Evolutionary conservation across 2,329 filamentous ascomycete genomes (phyloP).

Genomic region (Botryotinia globosa): DNA sequence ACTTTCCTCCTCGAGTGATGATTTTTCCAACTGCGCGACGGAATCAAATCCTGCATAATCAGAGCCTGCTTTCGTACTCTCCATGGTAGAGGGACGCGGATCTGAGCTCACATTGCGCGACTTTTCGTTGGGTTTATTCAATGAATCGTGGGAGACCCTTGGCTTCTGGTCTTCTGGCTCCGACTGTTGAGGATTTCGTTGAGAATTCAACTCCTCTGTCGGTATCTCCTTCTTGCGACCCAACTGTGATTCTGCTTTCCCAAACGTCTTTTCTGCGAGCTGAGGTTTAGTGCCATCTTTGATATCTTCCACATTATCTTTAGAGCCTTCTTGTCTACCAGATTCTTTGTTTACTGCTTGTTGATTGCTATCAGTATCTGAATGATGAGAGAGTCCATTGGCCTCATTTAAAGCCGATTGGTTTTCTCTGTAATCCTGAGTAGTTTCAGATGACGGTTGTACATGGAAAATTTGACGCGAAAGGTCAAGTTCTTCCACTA

Average conservation of each 20-base stretch:
- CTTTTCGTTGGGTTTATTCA: not conserved
- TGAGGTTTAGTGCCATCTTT: not conserved
- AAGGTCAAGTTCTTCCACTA: not conserved
- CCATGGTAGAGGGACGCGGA: not conserved
- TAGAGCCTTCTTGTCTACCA: not conserved
- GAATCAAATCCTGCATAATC: not conserved
- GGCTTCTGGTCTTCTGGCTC: not conserved
- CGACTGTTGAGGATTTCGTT: not conserved
- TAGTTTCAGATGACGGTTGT: not conserved
- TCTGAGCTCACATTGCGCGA: not conserved
- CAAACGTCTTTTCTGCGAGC: too few relatives aligned
- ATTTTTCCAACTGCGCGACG: not conserved
- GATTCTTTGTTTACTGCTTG: not conserved
- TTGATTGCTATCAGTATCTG: not conserved
- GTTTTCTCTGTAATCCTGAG: not conserved
- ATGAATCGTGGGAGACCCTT: not conserved
- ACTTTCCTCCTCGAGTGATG: not conserved
- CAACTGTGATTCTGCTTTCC: not conserved
- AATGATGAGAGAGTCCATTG: not conserved
- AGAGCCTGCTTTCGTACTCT: not conserved
- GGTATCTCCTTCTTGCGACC: not conserved
- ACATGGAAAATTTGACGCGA: not conserved
- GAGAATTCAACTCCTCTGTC: not conserved
- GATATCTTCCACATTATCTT: not conserved
- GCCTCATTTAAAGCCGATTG: not conserved